Evolutionary conservation across 1,139 yeast genomes (phyloP).

Genomic region (Meyerozyma sp.): DNA sequence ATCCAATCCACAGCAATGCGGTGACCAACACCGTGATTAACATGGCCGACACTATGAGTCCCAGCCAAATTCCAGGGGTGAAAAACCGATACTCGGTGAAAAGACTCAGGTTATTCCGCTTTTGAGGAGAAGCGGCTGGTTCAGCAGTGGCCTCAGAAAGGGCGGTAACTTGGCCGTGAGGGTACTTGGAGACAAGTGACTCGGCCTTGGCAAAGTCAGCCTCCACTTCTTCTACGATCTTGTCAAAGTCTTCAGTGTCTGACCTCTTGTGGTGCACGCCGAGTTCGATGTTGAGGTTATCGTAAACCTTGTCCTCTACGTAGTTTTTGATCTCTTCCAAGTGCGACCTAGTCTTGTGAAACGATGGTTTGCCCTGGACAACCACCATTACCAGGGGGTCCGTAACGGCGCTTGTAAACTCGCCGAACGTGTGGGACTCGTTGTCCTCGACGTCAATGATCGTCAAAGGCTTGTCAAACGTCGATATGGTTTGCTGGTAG

Average conservation of each 20-base stretch:
- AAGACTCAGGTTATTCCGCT: conserved; percentile 15
- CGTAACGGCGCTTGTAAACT: conserved; percentile 8
- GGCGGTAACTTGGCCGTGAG: conserved; percentile 18
- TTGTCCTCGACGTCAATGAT: conserved; percentile 22
- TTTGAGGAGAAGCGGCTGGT: conserved; percentile 2
- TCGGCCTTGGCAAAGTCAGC: conserved; percentile 31
- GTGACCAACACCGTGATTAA: conserved; percentile 45
- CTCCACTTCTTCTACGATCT: conserved; percentile 25
- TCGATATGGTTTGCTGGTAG: conserved; percentile 4
- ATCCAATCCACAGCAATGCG: conserved; percentile 57
- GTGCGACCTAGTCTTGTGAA: conserved; percentile 14
- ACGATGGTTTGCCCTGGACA: conserved; percentile 29
- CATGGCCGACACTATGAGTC: conserved; percentile 50
- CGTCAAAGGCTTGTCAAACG: conserved; percentile 10
- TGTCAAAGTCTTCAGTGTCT: conserved; percentile 6
- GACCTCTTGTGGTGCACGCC: conserved; percentile 12
- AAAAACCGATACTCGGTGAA: conserved; percentile 41
- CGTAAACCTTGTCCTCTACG: conserved; percentile 16
- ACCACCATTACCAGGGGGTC: conserved; percentile 9
- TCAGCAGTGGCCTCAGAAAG: conserved; percentile 11
- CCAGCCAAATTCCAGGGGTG: conserved; percentile 62
- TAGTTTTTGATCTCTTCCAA: conserved; percentile 17
- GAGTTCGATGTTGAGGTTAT: conserved; percentile 16
- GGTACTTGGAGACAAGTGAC: conserved; percentile 25
- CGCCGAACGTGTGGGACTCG: conserved; percentile 11